These are phyloP conservation scores for Litchi chinensis DNA, from an alignment of 345 rosid species.

Conservation along the genomic window DNA sequence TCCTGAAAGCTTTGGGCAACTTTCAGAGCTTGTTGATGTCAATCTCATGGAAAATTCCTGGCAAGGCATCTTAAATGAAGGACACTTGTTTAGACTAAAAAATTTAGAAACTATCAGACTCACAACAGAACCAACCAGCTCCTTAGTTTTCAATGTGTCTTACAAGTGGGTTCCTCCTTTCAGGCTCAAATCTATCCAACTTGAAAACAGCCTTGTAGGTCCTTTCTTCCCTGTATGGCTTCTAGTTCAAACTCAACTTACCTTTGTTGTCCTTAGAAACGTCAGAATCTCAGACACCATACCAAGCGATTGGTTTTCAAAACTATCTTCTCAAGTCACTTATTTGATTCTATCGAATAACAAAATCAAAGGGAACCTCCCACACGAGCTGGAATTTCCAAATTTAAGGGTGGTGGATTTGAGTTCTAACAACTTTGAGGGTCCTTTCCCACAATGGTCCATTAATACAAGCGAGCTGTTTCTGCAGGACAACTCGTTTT, in stretches of 20 bases:
- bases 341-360: slow-evolving; percentile 49
- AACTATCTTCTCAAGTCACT: slow-evolving; percentile 36
- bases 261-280: slow-evolving; percentile 41
- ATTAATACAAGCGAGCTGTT: slow-evolving; percentile 42
- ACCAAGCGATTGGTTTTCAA: slow-evolving; percentile 41
- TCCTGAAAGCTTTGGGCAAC: slow-evolving; percentile 51
- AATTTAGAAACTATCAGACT: slow-evolving; percentile 39
- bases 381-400: slow-evolving; percentile 36
- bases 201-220: slow-evolving; percentile 55
- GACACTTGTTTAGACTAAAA: slow-evolving; percentile 43
- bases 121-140: slow-evolving; percentile 40
- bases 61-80: slow-evolving; percentile 45
- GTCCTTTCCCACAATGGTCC: slow-evolving; percentile 55
- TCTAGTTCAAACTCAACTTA: slow-evolving; percentile 49
- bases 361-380: slow-evolving; percentile 45
- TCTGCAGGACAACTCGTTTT: slow-evolving; percentile 49
- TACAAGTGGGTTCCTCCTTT: slow-evolving; percentile 62
- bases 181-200: slow-evolving; percentile 40
- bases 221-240: slow-evolving; percentile 66
- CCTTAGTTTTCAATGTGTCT: slow-evolving; percentile 43
- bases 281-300: slow-evolving; percentile 52
- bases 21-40: slow-evolving; percentile 32
- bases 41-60: slow-evolving; percentile 47
- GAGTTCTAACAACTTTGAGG: slow-evolving; percentile 50
- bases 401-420: slow-evolving; percentile 38